Conservation (phyloP, 2,329 filamentous ascomycete species). For the Didymella pomorum region DNA sequence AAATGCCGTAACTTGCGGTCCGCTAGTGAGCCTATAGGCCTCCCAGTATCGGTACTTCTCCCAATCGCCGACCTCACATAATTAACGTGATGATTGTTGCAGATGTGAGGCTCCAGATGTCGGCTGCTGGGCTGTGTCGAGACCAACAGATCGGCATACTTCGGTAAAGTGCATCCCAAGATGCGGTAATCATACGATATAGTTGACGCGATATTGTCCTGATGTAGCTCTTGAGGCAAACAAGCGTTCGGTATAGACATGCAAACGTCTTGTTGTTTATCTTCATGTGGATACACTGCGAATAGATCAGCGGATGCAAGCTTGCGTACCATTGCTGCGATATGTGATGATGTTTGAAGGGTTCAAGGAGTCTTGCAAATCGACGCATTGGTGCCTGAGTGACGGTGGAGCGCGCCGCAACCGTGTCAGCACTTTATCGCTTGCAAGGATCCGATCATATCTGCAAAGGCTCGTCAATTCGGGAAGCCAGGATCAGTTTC, state of each 20-base stretch:
- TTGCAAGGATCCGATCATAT: slow-evolving; percentile 8
- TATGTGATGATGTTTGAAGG: not conserved
- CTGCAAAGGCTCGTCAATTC: not conserved
- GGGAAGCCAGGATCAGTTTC: slow-evolving; percentile 1
- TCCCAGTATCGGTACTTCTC: not conserved
- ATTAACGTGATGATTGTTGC: not conserved
- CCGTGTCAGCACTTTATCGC: slow-evolving; percentile 14
- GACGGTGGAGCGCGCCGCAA: slow-evolving; percentile 1
- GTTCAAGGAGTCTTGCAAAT: not conserved
- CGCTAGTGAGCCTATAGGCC: not conserved
- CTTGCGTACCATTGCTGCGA: not conserved
- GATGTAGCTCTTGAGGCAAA: not conserved
- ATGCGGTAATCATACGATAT: not conserved
- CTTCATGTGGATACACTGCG: not conserved
- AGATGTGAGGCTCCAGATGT: not conserved
- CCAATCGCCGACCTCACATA: not conserved
- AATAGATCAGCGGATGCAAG: not conserved
- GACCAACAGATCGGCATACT: not conserved
- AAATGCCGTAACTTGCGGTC: not conserved
- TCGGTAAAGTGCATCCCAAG: not conserved
- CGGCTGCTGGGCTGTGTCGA: not conserved
- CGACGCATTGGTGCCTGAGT: slow-evolving; percentile 2
- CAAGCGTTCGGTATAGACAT: not conserved
- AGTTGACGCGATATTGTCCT: not conserved
- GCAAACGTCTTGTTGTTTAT: not conserved